A percentile compares a stretch with the other conserved stretches of the same genome.
Conservation (phyloP, 306 rosid species). For the Spatholobus suberectus region DNA sequence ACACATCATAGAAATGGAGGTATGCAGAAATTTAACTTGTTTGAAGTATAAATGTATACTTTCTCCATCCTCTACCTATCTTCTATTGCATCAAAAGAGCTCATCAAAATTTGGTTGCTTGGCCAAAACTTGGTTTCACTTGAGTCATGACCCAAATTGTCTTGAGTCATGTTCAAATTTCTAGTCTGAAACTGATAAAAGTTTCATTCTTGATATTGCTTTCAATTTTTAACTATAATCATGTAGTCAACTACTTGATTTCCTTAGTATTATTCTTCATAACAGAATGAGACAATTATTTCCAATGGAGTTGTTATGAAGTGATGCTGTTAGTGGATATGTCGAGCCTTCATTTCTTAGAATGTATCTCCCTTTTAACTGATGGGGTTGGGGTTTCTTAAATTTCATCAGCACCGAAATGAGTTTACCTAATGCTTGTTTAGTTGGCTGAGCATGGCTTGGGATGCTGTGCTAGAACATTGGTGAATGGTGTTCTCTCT, state of each 20-base stretch:
- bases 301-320: neutral
- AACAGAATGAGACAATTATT: constrained; percentile 17
- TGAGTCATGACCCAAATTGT: neutral
- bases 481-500: constrained; percentile 8
- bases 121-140: constrained; percentile 27
- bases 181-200: constrained; percentile 12
- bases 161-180: neutral
- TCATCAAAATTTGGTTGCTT: neutral
- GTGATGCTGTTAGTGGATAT: constrained; percentile 11
- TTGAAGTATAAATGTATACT: neutral
- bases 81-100: neutral
- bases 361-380: neutral
- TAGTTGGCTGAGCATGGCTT: constrained; percentile 19
- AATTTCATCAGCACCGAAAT: constrained; percentile 6
- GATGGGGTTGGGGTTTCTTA: constrained; percentile 16
- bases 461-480: constrained; percentile 21
- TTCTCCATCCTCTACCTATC: constrained; percentile 15
- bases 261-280: neutral
- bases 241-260: neutral
- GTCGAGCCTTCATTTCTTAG: neutral
- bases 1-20: constrained; percentile 98
- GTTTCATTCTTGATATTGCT: neutral
- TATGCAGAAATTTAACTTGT: constrained; percentile 40
- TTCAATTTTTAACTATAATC: neutral
- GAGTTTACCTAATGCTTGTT: constrained; percentile 8